phyloP scores from a whole-genome alignment of 2,329 filamentous ascomycete genomes.

The Monosporascus sp. region DNA sequence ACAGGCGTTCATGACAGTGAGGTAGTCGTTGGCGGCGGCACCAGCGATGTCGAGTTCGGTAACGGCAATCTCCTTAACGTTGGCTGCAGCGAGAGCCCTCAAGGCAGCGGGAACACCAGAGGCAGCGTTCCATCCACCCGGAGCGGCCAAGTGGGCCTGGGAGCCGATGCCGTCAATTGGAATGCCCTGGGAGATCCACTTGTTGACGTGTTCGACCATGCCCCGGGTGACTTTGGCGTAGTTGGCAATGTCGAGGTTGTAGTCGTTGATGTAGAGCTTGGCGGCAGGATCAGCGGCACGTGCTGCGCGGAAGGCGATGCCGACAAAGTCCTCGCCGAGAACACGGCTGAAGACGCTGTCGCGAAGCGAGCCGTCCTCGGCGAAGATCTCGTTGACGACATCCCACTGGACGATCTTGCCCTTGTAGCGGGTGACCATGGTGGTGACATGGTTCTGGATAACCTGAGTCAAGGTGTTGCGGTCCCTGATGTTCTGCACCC shows the following conservation, averaged over 20 bases:
- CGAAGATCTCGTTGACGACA: conserved; percentile 57
- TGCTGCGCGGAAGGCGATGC: conserved; percentile 63
- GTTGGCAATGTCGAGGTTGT: conserved; percentile 54
- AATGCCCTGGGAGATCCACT: conserved; percentile 44
- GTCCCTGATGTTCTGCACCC: conserved; percentile 31
- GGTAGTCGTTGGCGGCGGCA: conserved; percentile 38
- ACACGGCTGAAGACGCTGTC: conserved; percentile 57
- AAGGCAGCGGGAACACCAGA: conserved; percentile 35
- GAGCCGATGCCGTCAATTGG: conserved; percentile 54
- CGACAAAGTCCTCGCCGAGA: conserved; percentile 61
- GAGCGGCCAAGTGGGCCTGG: conserved; percentile 40
- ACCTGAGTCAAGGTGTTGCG: conserved; percentile 39
- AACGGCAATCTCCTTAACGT: conserved; percentile 42
- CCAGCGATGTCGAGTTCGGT: conserved; percentile 52
- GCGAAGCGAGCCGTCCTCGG: conserved; percentile 52
- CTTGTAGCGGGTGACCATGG: conserved; percentile 49
- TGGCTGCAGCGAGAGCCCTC: conserved; percentile 36
- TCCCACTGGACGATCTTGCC: conserved; percentile 58
- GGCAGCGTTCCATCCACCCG: conserved; percentile 19
- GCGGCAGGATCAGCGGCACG: conserved; percentile 58
- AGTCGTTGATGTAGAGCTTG: conserved; percentile 69
- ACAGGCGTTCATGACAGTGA: conserved; percentile 38
- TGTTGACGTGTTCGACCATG: conserved; percentile 43
- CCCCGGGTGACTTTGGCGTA: conserved; percentile 48
- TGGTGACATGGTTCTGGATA: conserved; percentile 52